Base-by-base conservation (phyloP, 352 stramenopile species). In the Phytophthora litchii region DNA sequence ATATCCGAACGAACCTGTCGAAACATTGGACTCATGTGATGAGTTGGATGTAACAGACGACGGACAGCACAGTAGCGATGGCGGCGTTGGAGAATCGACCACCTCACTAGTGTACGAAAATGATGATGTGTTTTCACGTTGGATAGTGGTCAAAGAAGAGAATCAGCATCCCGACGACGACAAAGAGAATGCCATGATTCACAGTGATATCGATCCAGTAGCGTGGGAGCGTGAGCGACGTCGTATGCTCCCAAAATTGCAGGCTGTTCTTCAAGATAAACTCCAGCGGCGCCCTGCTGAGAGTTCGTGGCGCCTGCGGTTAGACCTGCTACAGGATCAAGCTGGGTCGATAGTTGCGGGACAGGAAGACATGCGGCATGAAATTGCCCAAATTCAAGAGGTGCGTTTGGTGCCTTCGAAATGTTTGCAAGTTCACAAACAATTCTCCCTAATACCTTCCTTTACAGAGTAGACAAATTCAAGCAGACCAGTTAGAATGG, bases 21-120 rank as follows among this genome's bases (percentile, higher is more conserved):
- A 89, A 34, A 72, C 59, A 2, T 40, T 85, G 25, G 77, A 76
- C 3, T 70, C 61, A 4, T 49, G 76, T 25, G 75, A 86, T 47
- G 51, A 61, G 3, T 65, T 83, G 47, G 78, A 91, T 57, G 47
- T 76, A 25, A 72, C 61, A 20, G 75, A 86, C 6, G 67, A 79
- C 19, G 62, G 62, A 44, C 25, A 42, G 32, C 51, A 67, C 50
- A 38, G 23, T 55, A 17, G 47, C 21, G 54, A 23, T 32, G 51
- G 31, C 14, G 37, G 50, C 6, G 49, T 58, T 36, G 61, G 74
- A 12, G 68, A 80, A 23, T 81, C 73, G 17, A 82, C 75, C 13
- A 29, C 64, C 21, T 78, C 60, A 3, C 13, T 66, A 1, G 49
- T 13, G 11, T 27, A 42, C 19, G 64, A 66, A n/a, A 54, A 78